Percentiles rank a stretch among this genome's conserved stretches.
Evolutionary conservation across 768 basidiomycete species (phyloP).

Genomic region (Lactifluus rugatus): DNA sequence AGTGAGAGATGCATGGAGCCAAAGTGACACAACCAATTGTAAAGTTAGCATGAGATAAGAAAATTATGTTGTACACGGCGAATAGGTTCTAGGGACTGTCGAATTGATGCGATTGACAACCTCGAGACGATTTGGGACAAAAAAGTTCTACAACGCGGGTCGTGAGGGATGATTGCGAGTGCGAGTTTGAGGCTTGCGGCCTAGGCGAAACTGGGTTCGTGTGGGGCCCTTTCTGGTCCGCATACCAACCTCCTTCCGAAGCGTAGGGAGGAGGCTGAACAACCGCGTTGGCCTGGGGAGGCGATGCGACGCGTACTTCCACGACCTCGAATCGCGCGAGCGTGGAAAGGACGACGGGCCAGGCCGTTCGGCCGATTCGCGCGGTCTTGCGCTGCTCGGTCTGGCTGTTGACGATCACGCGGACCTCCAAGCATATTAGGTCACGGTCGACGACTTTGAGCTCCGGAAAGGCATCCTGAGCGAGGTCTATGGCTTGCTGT

Average conservation of each 20-base stretch:
- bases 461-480: slow-evolving; percentile 19
- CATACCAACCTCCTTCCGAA: neutral
- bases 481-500: slow-evolving; percentile 22
- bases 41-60: neutral
- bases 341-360: slow-evolving; percentile 18
- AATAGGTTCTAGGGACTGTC: neutral
- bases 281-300: neutral
- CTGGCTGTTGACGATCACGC: slow-evolving; percentile 15
- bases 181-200: neutral
- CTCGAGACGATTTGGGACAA: neutral
- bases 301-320: slow-evolving; percentile 19
- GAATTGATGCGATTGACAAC: neutral
- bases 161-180: neutral
- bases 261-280: slow-evolving; percentile 11
- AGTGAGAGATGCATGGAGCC: neutral
- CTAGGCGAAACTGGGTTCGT: neutral
- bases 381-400: slow-evolving; percentile 14
- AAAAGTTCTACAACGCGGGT: slow-evolving; percentile 1
- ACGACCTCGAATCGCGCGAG: slow-evolving; percentile 25
- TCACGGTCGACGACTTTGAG: slow-evolving; percentile 18
- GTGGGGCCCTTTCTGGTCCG: neutral
- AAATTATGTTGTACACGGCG: neutral
- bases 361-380: slow-evolving; percentile 23
- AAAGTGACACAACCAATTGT: neutral
- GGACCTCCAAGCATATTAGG: slow-evolving; percentile 22